A percentile compares a stretch with the other conserved stretches of the same genome.
phyloP scores from a whole-genome alignment of 345 rosid species.

The Pistacia atlantica region DNA sequence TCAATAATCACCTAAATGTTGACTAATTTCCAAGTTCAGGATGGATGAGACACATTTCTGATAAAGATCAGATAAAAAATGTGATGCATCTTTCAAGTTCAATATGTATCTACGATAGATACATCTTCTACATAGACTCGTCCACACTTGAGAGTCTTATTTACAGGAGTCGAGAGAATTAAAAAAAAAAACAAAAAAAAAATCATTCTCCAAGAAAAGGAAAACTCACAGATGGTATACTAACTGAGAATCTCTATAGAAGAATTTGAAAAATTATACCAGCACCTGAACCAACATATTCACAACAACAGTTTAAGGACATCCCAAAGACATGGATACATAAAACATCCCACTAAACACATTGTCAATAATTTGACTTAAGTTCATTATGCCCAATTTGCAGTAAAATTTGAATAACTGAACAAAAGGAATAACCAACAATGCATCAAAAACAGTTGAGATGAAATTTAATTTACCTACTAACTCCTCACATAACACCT shows the following conservation, averaged over 20 bases:
- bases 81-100: constrained; percentile 5
- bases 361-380: not conserved
- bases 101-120: not conserved
- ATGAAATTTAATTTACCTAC: not conserved
- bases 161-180: constrained; percentile 13
- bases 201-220: constrained; percentile 42
- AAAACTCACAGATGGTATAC: constrained; percentile 58
- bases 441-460: not conserved
- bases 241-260: constrained; percentile 53
- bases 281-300: constrained; percentile 70
- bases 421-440: not conserved
- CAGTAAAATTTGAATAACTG: not conserved
- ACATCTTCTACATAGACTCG: not conserved
- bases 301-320: constrained; percentile 45
- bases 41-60: constrained; percentile 4
- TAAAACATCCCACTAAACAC: constrained; percentile 23
- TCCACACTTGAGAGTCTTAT: constrained; percentile 9
- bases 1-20: not conserved
- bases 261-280: constrained; percentile 60
- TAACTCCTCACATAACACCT: not conserved
- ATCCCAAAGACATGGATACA: constrained; percentile 18
- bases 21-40: not conserved
- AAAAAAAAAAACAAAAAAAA: constrained; percentile 4
- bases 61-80: not conserved
- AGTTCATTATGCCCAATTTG: not conserved